These are phyloP conservation scores for Borealophlyctis nickersoniae DNA, from an alignment of 192 early-diverging fungal species.

Conservation along the genomic window DNA sequence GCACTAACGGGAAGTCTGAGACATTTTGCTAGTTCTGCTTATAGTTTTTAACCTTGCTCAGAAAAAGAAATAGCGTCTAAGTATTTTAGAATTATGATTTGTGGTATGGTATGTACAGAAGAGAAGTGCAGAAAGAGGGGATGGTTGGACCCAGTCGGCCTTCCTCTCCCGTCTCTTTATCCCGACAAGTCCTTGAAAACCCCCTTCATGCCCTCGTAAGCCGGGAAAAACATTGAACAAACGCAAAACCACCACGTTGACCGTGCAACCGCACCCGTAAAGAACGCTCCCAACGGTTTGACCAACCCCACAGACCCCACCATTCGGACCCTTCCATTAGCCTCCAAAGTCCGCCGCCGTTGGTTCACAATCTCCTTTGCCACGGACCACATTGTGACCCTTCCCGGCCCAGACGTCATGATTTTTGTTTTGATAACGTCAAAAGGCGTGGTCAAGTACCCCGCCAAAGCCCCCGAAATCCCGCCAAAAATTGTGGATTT, in stretches of 20 bases:
- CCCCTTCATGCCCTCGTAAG: slow-evolving; percentile 53
- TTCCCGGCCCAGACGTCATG: slow-evolving; percentile 53
- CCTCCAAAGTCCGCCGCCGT: neutral
- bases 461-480: slow-evolving; percentile 68
- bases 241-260: slow-evolving; percentile 75
- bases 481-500: slow-evolving; percentile 70
- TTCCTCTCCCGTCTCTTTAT: no score
- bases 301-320: slow-evolving; percentile 14
- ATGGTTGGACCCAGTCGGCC: no score
- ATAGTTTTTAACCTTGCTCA: no score
- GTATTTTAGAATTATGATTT: no score
- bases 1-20: no score
- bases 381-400: slow-evolving; percentile 8
- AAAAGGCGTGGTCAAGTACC: slow-evolving; percentile 72
- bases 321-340: slow-evolving; percentile 18
- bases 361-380: slow-evolving; percentile 29
- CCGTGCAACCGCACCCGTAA: slow-evolving; percentile 58
- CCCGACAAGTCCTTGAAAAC: no score
- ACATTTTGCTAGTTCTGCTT: no score
- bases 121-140: no score
- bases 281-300: slow-evolving; percentile 49
- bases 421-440: slow-evolving; percentile 68
- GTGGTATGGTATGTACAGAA: no score
- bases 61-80: no score
- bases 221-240: slow-evolving; percentile 75